These are phyloP conservation scores for Pythium phragmiticola DNA, from an alignment of 352 stramenopile genomes.

Conservation along the genomic window DNA sequence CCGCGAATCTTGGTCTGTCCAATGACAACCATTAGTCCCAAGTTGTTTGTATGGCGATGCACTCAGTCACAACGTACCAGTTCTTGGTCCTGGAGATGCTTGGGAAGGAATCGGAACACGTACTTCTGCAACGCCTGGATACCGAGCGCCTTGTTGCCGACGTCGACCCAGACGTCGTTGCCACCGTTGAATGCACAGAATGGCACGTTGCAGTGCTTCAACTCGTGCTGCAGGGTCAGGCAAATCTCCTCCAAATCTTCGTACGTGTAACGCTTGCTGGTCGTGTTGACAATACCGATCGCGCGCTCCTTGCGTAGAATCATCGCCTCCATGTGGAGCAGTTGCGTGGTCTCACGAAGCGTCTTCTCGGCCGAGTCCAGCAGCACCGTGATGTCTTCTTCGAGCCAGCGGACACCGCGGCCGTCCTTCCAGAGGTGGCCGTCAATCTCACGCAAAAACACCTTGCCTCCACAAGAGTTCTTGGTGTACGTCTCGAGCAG, in stretches of 20 bases:
- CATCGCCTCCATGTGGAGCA: slow-evolving; percentile 81
- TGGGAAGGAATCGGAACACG: slow-evolving; percentile 67
- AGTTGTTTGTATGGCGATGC: background rate
- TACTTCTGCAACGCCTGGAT: slow-evolving; percentile 91
- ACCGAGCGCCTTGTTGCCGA: slow-evolving; percentile 95
- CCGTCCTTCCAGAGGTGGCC: slow-evolving; percentile 74
- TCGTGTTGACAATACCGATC: slow-evolving; percentile 91
- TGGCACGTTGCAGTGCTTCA: slow-evolving; percentile 79
- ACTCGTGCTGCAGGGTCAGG: slow-evolving; percentile 87
- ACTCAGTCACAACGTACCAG: slow-evolving; percentile 33
- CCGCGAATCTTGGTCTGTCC: slow-evolving; percentile 65
- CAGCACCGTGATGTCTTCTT: slow-evolving; percentile 76
- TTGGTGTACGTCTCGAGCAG: slow-evolving; percentile 76
- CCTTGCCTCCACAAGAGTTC: slow-evolving; percentile 30
- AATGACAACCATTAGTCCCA: slow-evolving; percentile 9
- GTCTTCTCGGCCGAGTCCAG: slow-evolving; percentile 83
- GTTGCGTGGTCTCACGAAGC: slow-evolving; percentile 65
- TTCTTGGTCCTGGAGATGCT: slow-evolving; percentile 73
- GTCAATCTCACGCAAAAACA: slow-evolving; percentile 68
- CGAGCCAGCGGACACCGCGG: slow-evolving; percentile 83
- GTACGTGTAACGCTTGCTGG: slow-evolving; percentile 75
- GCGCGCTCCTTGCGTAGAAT: slow-evolving; percentile 93
- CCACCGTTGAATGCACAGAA: slow-evolving; percentile 97
- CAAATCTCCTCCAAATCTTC: slow-evolving; percentile 95
- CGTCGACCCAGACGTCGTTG: slow-evolving; percentile 95